Percentiles rank a stretch among this genome's conserved stretches.
phyloP scores from a whole-genome alignment of 768 basidiomycete genomes.

The Mycena vulgaris region DNA sequence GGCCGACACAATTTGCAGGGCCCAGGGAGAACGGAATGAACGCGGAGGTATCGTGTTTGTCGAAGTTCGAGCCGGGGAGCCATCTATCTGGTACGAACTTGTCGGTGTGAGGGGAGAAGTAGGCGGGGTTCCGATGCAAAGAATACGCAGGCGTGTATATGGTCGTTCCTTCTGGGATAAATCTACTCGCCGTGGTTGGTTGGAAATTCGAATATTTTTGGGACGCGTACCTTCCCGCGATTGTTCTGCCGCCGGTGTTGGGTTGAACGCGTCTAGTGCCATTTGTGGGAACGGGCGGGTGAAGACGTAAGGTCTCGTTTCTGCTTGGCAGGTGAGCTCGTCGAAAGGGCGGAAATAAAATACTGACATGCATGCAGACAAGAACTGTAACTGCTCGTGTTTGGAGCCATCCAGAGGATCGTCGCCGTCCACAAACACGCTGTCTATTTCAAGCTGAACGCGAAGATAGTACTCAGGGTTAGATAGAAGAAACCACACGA shows the following conservation, averaged over 20 bases:
- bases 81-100: constrained; percentile 61
- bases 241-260: not conserved
- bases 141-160: constrained; percentile 60
- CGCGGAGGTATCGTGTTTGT: constrained; percentile 47
- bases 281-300: constrained; percentile 63
- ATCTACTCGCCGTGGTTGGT: constrained; percentile 45
- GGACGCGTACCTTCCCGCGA: constrained; percentile 6
- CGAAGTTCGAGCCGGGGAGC: constrained; percentile 41
- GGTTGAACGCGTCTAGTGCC: constrained; percentile 50
- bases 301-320: constrained; percentile 65
- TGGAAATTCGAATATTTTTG: not conserved
- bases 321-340: constrained; percentile 43
- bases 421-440: constrained; percentile 40
- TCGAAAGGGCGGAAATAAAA: not conserved
- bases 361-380: constrained; percentile 55
- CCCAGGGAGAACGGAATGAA: constrained; percentile 62
- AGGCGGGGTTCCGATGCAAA: constrained; percentile 63
- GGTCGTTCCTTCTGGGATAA: constrained; percentile 61
- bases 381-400: constrained; percentile 49
- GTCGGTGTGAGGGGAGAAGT: constrained; percentile 64
- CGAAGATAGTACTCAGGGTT: constrained; percentile 50
- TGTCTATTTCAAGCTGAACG: constrained; percentile 54
- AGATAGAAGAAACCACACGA: constrained; percentile 53
- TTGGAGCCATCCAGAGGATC: constrained; percentile 43
- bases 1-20: constrained; percentile 60